Evolutionary conservation across 2,329 filamentous ascomycete species (phyloP), one percentile per base, ranked within the genome.

Genomic region (Colletotrichum zoysiae): DNA sequence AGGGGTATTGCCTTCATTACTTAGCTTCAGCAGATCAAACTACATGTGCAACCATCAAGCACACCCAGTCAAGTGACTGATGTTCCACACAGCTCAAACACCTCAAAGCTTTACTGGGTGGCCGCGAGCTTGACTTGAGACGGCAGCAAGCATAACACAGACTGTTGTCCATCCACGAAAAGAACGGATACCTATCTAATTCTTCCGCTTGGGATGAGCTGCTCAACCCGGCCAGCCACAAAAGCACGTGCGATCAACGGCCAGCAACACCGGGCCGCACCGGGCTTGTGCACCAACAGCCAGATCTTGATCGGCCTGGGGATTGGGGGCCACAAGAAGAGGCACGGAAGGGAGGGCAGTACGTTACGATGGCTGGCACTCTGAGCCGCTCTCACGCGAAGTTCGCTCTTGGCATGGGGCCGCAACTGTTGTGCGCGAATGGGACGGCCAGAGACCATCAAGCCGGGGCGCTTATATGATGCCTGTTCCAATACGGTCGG

Each of bases 201-300:
- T 51, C 14, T 38, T 7, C 46, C 33, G 50, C 48, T 30, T 9
- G 35, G 55, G 12, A 55, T 20, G 23, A 40, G 23, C 26, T 40
- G n/a, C 55, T 53, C 60, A 26, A 33, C 38, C 20, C 44, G 20
- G 23, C 46, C 46, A 66, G 55, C 62, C 62, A 66, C 55, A 33
- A 20, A 66, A 51, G 33, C 55, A 53, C 14, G 4, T 18, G 20
- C 58, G 64, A 44, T 14, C 20, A 51, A 56, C 64, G 30, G 50
- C 42, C 57, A 57, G 51, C 57, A 30, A 30, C 55, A 55, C 53
- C 63, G 50, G 50, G 68, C 63, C 63, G 63, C 68, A 67, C 56
- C 64, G 64, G 57, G 57, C 58, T 58, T 59, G 16, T 35, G 23
- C 26, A 56, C 63, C 58, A 57, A 58, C 44, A 40, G 51, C 44